phyloP scores from a whole-genome alignment of 768 basidiomycete species.

The Heimioporus sp. region DNA sequence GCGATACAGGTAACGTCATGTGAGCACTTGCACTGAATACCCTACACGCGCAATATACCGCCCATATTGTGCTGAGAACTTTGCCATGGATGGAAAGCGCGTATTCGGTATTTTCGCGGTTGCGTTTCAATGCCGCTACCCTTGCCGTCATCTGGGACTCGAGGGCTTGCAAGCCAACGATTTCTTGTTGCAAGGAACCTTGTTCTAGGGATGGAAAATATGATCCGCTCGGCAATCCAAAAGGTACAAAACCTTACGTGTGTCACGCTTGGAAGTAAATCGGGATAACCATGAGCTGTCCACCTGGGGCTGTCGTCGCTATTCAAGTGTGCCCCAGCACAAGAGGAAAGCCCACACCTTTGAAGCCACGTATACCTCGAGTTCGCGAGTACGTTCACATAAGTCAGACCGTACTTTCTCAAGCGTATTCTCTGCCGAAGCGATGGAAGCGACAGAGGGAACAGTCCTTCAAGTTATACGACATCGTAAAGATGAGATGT shows the following conservation, averaged over 20 bases:
- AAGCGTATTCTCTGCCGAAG: constrained; percentile 55
- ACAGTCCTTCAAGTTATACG: constrained; percentile 19
- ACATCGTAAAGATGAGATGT: constrained; percentile 7
- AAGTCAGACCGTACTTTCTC: constrained; percentile 62
- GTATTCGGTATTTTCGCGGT: constrained; percentile 49
- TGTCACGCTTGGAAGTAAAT: constrained; percentile 29
- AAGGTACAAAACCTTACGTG: constrained; percentile 24
- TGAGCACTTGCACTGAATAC: constrained; percentile 52
- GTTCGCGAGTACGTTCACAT: constrained; percentile 29
- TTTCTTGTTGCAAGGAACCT: constrained; percentile 47
- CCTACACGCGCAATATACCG: constrained; percentile 64
- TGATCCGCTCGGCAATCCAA: neutral
- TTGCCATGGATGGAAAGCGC: constrained; percentile 54
- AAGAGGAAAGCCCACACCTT: constrained; percentile 20
- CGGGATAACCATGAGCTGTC: constrained; percentile 30
- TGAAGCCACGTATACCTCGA: constrained; percentile 20
- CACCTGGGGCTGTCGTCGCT: constrained; percentile 18
- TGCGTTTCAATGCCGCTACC: constrained; percentile 47
- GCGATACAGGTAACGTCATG: constrained; percentile 2
- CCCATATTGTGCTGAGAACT: constrained; percentile 53
- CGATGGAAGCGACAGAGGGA: constrained; percentile 34
- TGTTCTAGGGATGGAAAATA: constrained; percentile 29
- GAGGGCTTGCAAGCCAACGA: constrained; percentile 62
- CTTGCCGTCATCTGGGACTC: constrained; percentile 66
- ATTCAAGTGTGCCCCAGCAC: constrained; percentile 6